phyloP scores from a whole-genome alignment of 2,329 filamentous ascomycete genomes.

The Fusarium cyanostomum region DNA sequence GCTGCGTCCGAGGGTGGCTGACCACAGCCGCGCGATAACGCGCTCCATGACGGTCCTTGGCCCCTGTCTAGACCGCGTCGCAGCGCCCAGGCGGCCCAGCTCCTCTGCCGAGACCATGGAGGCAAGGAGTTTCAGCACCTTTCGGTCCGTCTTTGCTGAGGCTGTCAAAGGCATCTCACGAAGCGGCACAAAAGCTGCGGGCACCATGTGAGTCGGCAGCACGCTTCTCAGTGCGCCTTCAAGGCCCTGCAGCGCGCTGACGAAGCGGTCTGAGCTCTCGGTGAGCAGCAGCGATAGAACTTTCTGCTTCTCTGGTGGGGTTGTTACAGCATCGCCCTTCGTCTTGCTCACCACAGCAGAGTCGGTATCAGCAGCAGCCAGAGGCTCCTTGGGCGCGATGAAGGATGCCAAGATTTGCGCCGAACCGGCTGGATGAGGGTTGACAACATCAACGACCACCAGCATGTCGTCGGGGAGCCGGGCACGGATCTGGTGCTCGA shows the following conservation, averaged over 20 bases:
- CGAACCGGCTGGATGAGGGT: background rate
- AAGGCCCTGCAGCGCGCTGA: slow-evolving; percentile 5
- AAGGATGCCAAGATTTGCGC: background rate
- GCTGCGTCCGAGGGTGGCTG: background rate
- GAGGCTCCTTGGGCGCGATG: background rate
- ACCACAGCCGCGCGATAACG: slow-evolving; percentile 6
- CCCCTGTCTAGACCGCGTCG: slow-evolving; percentile 5
- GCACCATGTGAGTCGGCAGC: slow-evolving; percentile 10
- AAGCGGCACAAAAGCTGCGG: slow-evolving; percentile 7
- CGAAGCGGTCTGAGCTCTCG: background rate
- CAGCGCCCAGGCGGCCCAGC: slow-evolving; percentile 3
- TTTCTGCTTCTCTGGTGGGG: background rate
- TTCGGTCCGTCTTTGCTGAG: slow-evolving; percentile 7
- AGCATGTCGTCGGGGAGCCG: background rate
- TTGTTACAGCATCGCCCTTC: background rate
- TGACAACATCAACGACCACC: slow-evolving; percentile 4
- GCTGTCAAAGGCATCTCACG: slow-evolving; percentile 4
- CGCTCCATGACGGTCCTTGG: slow-evolving; percentile 1
- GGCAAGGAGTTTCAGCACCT: slow-evolving; percentile 3
- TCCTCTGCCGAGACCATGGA: slow-evolving; percentile 3
- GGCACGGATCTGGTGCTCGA: slow-evolving; percentile 27
- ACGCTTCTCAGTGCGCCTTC: slow-evolving; percentile 2
- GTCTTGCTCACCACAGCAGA: slow-evolving; percentile 4
- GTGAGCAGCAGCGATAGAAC: slow-evolving; percentile 2
- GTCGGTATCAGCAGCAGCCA: background rate